phyloP scores from a whole-genome alignment of 306 rosid species.

The Dicorynia guianensis region DNA sequence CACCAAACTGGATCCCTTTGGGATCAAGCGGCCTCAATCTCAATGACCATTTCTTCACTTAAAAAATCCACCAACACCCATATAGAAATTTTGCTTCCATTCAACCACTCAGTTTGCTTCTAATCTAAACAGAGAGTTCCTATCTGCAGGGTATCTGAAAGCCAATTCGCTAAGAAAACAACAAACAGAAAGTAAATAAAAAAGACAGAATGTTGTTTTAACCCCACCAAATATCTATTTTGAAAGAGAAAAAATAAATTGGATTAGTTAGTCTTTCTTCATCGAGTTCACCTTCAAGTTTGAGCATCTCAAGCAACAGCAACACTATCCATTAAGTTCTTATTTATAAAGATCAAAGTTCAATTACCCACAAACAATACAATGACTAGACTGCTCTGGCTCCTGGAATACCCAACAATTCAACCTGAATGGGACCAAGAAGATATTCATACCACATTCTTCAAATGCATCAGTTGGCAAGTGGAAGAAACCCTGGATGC shows the following conservation, averaged over 20 bases:
- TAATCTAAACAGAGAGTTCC: constrained; percentile 40
- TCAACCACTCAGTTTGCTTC: constrained; percentile 47
- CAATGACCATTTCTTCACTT: constrained; percentile 37
- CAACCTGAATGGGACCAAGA: constrained; percentile 53
- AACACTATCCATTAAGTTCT: constrained; percentile 33
- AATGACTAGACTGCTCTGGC: constrained; percentile 58
- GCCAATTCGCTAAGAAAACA: constrained; percentile 31
- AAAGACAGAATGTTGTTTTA: constrained; percentile 36
- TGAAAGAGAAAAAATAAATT: constrained; percentile 22
- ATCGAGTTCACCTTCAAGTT: constrained; percentile 51
- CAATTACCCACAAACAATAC: constrained; percentile 26
- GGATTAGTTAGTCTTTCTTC: constrained; percentile 72
- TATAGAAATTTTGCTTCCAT: constrained; percentile 38
- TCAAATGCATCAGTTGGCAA: constrained; percentile 96
- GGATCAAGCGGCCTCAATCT: constrained; percentile 53
- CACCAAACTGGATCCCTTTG: constrained; percentile 68
- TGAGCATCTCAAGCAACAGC: constrained; percentile 68
- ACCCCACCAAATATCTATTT: constrained; percentile 12
- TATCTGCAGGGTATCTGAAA: constrained; percentile 30
- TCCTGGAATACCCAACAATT: constrained; percentile 54
- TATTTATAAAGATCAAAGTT: constrained; percentile 40
- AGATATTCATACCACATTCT: constrained; percentile 62
- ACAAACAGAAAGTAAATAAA: constrained; percentile 19
- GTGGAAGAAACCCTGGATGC: constrained; percentile 82
- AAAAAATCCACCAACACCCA: constrained; percentile 31